Percentiles rank a stretch among this genome's conserved stretches.
phyloP scores from a whole-genome alignment of 768 basidiomycete species.

The Leccinum pellstonianum region DNA sequence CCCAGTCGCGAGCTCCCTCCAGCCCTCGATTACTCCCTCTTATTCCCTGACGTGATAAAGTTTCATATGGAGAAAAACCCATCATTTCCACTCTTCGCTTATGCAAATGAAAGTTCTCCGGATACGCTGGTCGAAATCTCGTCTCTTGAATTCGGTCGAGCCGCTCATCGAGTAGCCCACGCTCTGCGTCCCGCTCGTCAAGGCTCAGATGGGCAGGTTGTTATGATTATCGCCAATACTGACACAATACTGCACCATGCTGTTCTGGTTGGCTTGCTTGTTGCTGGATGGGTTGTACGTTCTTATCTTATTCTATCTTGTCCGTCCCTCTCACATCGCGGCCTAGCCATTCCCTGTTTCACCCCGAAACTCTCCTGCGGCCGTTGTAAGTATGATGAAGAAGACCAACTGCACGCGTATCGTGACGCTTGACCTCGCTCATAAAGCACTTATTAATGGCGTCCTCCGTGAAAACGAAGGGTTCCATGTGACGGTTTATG shows the following conservation, averaged over 20 bases:
- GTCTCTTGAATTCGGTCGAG: conserved; percentile 30
- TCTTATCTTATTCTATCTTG: background rate
- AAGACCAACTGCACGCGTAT: conserved; percentile 21
- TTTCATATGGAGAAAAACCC: conserved; percentile 30
- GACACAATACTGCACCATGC: conserved; percentile 38
- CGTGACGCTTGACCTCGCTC: conserved; percentile 20
- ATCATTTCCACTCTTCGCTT: conserved; percentile 19
- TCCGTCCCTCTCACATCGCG: conserved; percentile 17
- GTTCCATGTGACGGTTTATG: conserved; percentile 8
- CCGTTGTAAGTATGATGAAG: conserved; percentile 29
- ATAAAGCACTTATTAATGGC: conserved; percentile 16
- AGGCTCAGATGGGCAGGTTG: conserved; percentile 19
- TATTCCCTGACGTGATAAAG: conserved; percentile 26
- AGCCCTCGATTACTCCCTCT: conserved; percentile 22
- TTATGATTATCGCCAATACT: conserved; percentile 24
- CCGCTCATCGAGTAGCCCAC: conserved; percentile 38
- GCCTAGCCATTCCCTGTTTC: conserved; percentile 39
- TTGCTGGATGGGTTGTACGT: conserved; percentile 38
- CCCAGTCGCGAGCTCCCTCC: conserved; percentile 12
- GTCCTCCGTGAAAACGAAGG: conserved; percentile 1
- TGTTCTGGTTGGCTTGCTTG: conserved; percentile 33
- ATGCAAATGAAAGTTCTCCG: conserved; percentile 10
- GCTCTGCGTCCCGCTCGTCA: conserved; percentile 35
- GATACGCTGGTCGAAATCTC: conserved; percentile 18
- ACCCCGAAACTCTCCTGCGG: conserved; percentile 43